Base-by-base conservation (phyloP, 1,284 basidiomycete species). In the Boletus sp. region DNA sequence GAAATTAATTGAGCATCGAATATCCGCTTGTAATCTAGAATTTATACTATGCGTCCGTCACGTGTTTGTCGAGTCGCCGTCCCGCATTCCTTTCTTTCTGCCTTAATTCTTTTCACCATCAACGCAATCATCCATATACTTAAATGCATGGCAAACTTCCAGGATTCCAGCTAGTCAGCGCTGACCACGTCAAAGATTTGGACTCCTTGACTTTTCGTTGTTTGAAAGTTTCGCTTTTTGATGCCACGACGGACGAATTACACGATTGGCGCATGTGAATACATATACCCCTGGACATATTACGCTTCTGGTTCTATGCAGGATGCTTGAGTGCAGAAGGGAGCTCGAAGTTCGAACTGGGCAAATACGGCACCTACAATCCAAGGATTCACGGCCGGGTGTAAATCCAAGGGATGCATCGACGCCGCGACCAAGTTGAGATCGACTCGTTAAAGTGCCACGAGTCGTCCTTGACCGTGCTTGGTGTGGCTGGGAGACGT, bases 11-110 rank as follows among this genome's bases (percentile, higher is more conserved):
- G 58, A 57, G 60, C 60, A 65, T 52, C 56, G 61, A 59, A 58
- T 67, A 57, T 64, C 60, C 58, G 51, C 52, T 47, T 68, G 66
- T 68, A 65, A 67, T 68, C 60, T 64, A 64, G 62, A 68, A 51
- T 54, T 51, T 65, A 60, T 62, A 60, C 42, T 64, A 57, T 54
- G 59, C 53, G 39, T 48, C 44, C 50, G 36, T 44, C 53, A 43
- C 41, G 42, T 39, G 47, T 34, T 36, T 44, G 56, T 50, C 44
- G 48, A 55, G 58, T 53, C 44, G 46, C 35, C 27, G 41, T 37
- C 43, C 27, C 32, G 58, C 61, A 51, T 43, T 57, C 51, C 19
- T 50, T 60, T 52, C 5, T 13, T 46, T 39, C 42, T 52, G 16
- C 40, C 38, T 40, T 50, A 46, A 48, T 61, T 41, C 22, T 38